phyloP scores from a whole-genome alignment of 208 protist genomes.

The Trypanosoma brucei region DNA sequence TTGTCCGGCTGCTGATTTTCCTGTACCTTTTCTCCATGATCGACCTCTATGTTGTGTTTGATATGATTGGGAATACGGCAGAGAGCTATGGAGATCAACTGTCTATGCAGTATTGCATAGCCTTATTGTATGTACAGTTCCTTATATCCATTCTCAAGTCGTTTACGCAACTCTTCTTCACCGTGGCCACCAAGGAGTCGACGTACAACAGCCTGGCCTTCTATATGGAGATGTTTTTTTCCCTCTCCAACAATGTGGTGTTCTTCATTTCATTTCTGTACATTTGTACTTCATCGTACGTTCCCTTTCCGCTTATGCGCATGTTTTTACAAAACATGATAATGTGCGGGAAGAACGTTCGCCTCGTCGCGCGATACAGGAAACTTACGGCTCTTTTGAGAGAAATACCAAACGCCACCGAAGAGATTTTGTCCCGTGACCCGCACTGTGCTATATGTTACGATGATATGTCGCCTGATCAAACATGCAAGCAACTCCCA shows the following conservation, averaged over 20 bases:
- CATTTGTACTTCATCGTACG: constrained; percentile 30
- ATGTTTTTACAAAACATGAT: constrained; percentile 32
- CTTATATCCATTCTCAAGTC: constrained; percentile 10
- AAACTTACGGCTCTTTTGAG: constrained; percentile 32
- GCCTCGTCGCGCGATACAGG: constrained; percentile 33
- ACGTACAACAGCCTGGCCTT: constrained; percentile 34
- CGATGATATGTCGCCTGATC: constrained; percentile 60
- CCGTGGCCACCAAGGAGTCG: constrained; percentile 30
- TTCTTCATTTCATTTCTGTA: constrained; percentile 51
- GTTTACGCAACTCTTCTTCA: constrained; percentile 23
- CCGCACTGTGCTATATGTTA: constrained; percentile 81
- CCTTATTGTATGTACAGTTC: constrained; percentile 18
- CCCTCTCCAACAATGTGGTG: constrained; percentile 25
- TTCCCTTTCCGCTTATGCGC: constrained; percentile 54
- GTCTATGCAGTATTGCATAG: constrained; percentile 12
- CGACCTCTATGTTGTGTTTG: constrained; percentile 22
- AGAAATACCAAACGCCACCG: constrained; percentile 31
- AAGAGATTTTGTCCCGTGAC: constrained; percentile 52
- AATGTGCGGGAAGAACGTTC: constrained; percentile 32
- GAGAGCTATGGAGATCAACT: background rate
- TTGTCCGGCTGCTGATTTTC: constrained; percentile 16
- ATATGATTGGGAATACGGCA: constrained; percentile 6
- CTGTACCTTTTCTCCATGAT: constrained; percentile 11
- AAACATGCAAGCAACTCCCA: constrained; percentile 52
- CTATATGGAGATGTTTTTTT: constrained; percentile 23